These are phyloP conservation scores for Vitis rupestris DNA, from an alignment of 164 flowering plant genomes.

Conservation along the genomic window DNA sequence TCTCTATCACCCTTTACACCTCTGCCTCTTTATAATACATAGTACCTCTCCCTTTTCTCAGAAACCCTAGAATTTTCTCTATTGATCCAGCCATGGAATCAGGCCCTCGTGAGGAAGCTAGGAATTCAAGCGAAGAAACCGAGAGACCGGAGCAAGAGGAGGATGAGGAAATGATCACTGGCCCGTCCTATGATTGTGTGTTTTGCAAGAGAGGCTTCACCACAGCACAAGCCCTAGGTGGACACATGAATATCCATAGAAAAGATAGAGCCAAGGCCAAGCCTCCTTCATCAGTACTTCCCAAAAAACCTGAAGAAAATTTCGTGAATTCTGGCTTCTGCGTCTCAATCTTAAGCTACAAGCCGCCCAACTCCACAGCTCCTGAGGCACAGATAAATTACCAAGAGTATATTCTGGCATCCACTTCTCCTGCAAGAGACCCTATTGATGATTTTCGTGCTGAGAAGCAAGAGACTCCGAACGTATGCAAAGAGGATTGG, in stretches of 20 bases:
- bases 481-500: constrained; percentile 25
- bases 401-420: constrained; percentile 23
- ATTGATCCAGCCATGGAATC: constrained; percentile 5
- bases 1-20: constrained; percentile 1
- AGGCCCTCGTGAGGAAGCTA: constrained; percentile 1
- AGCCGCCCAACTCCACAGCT: constrained; percentile 2
- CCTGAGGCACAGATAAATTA: constrained; percentile 19
- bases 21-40: background rate
- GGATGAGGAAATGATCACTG: constrained; percentile 2
- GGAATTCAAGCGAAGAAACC: constrained; percentile 16
- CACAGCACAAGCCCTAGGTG: constrained; percentile 67
- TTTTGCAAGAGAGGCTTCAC: constrained; percentile 66
- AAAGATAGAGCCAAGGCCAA: constrained; percentile 45
- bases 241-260: constrained; percentile 70
- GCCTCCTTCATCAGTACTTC: constrained; percentile 17
- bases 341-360: constrained; percentile 14
- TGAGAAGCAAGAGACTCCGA: constrained; percentile 12
- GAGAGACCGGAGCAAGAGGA: constrained; percentile 8
- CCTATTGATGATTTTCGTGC: constrained; percentile 4
- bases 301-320: constrained; percentile 12
- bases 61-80: background rate
- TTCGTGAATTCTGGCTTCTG: background rate
- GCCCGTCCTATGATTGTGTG: constrained; percentile 50
- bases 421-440: constrained; percentile 9
- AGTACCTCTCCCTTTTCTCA: background rate